Conservation (phyloP, 371 early-diverging fungal species). For the Conidiobolus incongruus region DNA sequence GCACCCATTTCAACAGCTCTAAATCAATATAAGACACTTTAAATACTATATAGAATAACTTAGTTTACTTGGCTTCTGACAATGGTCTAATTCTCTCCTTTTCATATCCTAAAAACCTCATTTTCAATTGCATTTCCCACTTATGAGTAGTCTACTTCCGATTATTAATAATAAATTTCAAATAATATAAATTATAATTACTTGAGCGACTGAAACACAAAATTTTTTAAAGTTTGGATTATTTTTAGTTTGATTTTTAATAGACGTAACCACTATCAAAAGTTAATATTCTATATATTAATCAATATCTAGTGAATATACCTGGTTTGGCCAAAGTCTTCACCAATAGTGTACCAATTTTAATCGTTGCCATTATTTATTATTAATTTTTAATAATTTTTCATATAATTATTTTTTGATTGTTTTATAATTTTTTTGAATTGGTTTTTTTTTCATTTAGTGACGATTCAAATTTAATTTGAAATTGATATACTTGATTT, state of each 20-base stretch:
- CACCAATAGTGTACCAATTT: conserved; percentile 1
- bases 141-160: conserved; percentile 22
- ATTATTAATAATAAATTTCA: neutral
- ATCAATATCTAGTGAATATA: neutral
- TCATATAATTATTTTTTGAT: too few relatives aligned
- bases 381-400: too few relatives aligned
- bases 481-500: too few relatives aligned
- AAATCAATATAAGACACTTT: neutral
- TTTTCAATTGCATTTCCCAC: conserved; percentile 57
- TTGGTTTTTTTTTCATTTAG: too few relatives aligned
- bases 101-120: conserved; percentile 67
- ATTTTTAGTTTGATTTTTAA: conserved; percentile 3
- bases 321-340: conserved; percentile 6
- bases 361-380: conserved; percentile 5
- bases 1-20: conserved; percentile 77
- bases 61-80: conserved; percentile 37
- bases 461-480: too few relatives aligned
- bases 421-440: too few relatives aligned
- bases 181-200: neutral
- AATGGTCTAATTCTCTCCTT: conserved; percentile 58
- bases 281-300: neutral
- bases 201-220: conserved; percentile 4
- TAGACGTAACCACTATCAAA: conserved; percentile 1
- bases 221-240: conserved; percentile 1
- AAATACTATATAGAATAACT: neutral